Conservation (phyloP, 441 rosid genomes). For the Syzygium syzygioides region DNA sequence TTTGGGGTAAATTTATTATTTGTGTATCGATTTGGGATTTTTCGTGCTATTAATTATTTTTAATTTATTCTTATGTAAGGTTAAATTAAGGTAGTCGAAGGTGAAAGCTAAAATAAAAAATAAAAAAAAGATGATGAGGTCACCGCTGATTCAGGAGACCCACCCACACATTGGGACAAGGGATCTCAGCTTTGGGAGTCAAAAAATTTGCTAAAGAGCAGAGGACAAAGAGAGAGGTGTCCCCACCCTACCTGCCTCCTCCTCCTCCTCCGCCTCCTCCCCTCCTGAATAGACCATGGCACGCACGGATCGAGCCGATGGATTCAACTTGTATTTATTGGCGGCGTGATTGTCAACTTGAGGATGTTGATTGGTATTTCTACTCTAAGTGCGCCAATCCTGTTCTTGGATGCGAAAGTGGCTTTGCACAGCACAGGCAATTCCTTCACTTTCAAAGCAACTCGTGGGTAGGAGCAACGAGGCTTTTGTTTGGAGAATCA, state of each 20-base stretch:
- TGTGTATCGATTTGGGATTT: accelerated
- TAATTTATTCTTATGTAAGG: neutral
- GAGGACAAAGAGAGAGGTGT: neutral
- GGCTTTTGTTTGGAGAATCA: neutral
- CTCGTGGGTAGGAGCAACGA: neutral
- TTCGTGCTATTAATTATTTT: too few relatives aligned
- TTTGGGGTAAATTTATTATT: too few relatives aligned
- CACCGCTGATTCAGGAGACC: neutral
- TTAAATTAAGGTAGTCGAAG: neutral
- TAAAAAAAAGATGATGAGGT: neutral
- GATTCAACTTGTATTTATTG: neutral
- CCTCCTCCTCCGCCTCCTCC: neutral
- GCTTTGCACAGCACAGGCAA: too few relatives aligned
- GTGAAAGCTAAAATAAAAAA: neutral
- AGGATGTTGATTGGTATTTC: neutral
- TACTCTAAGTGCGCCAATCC: neutral
- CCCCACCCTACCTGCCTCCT: neutral
- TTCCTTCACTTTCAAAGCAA: neutral
- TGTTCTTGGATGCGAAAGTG: neutral
- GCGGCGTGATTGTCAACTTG: too few relatives aligned
- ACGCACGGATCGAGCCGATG: neutral
- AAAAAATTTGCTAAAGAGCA: neutral
- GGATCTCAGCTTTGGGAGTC: neutral
- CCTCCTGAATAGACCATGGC: neutral
- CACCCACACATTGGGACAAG: neutral